Conservation (phyloP, 176 grass and related monocot genomes). For the Oryza meyeriana region DNA sequence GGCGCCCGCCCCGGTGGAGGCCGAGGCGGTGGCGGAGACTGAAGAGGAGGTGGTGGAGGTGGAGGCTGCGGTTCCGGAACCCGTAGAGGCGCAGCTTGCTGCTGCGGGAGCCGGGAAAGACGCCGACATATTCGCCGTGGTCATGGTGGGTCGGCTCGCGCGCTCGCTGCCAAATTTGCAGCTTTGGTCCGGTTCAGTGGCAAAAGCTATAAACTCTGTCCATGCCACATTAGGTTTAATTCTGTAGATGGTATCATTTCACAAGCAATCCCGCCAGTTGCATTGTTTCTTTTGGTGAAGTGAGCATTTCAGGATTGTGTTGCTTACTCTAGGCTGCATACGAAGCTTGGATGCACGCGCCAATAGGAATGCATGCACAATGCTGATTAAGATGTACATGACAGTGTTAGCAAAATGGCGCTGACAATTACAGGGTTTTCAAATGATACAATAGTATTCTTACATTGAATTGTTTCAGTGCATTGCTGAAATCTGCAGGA, state of each 20-base stretch:
- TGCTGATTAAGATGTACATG: not conserved
- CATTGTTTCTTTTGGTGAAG: not conserved
- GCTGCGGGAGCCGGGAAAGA: conserved; percentile 55
- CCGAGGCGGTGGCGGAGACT: conserved; percentile 10
- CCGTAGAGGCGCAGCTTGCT: conserved; percentile 65
- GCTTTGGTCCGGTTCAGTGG: not conserved
- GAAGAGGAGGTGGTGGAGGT: conserved; percentile 23
- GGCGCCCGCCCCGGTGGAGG: conserved; percentile 23
- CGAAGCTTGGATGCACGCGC: not conserved
- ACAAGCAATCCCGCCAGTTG: not conserved
- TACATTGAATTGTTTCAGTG: not conserved
- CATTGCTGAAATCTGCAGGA: not conserved
- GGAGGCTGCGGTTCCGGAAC: conserved; percentile 45
- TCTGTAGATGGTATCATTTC: not conserved
- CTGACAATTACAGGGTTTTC: not conserved
- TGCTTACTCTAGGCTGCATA: not conserved
- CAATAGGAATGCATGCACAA: not conserved
- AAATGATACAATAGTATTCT: not conserved
- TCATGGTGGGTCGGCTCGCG: conserved; percentile 57
- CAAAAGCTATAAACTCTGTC: not conserved
- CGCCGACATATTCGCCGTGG: conserved; percentile 88
- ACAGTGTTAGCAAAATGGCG: not conserved
- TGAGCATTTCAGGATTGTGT: not conserved
- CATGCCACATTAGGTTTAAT: not conserved
- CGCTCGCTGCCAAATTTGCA: not conserved